These are phyloP conservation scores for Solanum bulbocastanum DNA, from an alignment of 257 asterid species.

Conservation along the genomic window DNA sequence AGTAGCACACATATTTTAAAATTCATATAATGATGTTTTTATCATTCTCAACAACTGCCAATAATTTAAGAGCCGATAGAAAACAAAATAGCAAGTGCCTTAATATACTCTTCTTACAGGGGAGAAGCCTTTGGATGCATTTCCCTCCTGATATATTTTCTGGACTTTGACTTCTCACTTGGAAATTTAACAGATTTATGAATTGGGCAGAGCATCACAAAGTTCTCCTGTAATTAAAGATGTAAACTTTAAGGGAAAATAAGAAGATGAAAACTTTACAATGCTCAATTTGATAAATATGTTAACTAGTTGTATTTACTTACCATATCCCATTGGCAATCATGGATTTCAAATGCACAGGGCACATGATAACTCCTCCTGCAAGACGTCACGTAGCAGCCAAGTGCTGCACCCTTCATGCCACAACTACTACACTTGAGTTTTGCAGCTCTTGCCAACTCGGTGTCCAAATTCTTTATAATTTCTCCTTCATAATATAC, in stretches of 20 bases:
- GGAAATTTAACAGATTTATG: constrained; percentile 70
- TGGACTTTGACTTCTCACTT: constrained; percentile 40
- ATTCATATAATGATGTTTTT: not conserved
- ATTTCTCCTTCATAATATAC: constrained; percentile 60
- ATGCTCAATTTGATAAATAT: not conserved
- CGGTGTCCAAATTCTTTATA: constrained; percentile 69
- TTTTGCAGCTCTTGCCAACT: constrained; percentile 76
- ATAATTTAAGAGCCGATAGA: not conserved
- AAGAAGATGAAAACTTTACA: not conserved
- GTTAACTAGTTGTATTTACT: constrained; percentile 1
- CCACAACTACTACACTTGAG: constrained; percentile 91
- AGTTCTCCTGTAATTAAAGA: constrained; percentile 45
- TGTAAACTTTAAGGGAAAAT: not conserved
- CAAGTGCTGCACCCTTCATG: constrained; percentile 90
- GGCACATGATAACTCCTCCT: constrained; percentile 81
- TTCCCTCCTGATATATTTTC: constrained; percentile 19
- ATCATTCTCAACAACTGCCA: not conserved
- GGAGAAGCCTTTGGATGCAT: constrained; percentile 16
- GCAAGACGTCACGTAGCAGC: constrained; percentile 79
- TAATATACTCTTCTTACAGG: constrained; percentile 24
- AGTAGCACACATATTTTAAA: not conserved
- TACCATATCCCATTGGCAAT: constrained; percentile 90
- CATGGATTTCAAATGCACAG: constrained; percentile 58
- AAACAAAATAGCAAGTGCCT: not conserved
- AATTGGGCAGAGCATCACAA: constrained; percentile 67